Percentiles rank a stretch among this genome's conserved stretches.
Conservation (phyloP, 2,329 filamentous ascomycete genomes). For the Trichoderma brevicompactum region DNA sequence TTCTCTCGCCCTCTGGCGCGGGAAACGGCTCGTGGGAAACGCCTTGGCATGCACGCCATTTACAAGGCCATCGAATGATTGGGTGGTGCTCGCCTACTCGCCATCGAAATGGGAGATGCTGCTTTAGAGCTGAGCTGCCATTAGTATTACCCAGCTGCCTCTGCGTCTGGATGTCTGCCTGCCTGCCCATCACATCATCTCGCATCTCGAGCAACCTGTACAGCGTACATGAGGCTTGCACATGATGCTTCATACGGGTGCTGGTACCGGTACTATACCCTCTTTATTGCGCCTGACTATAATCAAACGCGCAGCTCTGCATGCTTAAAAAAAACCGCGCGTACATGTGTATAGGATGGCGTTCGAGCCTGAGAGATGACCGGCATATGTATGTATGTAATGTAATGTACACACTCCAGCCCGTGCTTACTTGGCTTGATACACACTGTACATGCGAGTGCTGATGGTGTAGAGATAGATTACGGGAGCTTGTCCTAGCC, state of each 20-base stretch:
- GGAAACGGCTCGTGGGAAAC: neutral
- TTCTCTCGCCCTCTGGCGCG: neutral
- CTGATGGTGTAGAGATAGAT: slow-evolving; percentile 20
- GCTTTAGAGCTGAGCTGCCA: too few relatives aligned
- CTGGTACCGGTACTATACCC: neutral
- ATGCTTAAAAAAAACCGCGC: slow-evolving; percentile 23
- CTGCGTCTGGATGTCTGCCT: too few relatives aligned
- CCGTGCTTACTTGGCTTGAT: slow-evolving; percentile 14
- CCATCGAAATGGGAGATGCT: neutral
- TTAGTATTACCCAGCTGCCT: too few relatives aligned
- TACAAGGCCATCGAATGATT: neutral
- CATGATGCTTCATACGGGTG: slow-evolving; percentile 9
- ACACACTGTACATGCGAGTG: slow-evolving; percentile 17
- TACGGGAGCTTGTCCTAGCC: slow-evolving; percentile 13
- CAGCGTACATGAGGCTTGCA: slow-evolving; percentile 9
- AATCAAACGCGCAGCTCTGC: slow-evolving; percentile 8
- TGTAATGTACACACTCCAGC: neutral
- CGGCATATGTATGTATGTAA: slow-evolving; percentile 14
- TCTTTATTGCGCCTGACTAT: slow-evolving; percentile 11
- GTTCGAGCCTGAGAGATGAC: slow-evolving; percentile 14
- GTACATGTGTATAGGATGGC: neutral
- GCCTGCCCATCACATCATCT: slow-evolving; percentile 22
- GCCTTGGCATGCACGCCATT: slow-evolving; percentile 26
- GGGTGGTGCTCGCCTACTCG: neutral
- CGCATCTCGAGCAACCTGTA: slow-evolving; percentile 12